Evolutionary conservation across 2,329 filamentous ascomycete species (phyloP).

Genomic region (Coniochaeta ligniaria): DNA sequence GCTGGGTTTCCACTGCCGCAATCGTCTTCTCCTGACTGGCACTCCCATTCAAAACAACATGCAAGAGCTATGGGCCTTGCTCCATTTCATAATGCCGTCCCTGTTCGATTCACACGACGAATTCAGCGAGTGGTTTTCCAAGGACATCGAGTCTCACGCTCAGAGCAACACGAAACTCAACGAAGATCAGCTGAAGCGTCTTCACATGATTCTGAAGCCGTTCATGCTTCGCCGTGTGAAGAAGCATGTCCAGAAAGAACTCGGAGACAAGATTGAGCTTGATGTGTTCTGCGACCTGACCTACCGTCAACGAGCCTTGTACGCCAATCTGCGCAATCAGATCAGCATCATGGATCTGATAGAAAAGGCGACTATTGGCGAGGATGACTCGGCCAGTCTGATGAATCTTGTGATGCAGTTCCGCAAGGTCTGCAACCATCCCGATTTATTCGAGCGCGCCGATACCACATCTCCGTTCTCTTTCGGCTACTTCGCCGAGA

Average conservation of each 20-base stretch:
- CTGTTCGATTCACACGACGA: conserved; percentile 92
- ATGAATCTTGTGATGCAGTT: conserved; percentile 99
- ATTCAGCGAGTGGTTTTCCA: conserved; percentile 91
- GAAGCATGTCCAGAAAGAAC: conserved; percentile 98
- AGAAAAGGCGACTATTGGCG: conserved; percentile 89
- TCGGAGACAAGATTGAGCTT: conserved; percentile 96
- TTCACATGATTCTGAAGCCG: conserved; percentile 98
- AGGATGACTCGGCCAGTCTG: conserved; percentile 90
- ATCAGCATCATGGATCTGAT: conserved; percentile 99
- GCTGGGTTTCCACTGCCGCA: conserved; percentile 89
- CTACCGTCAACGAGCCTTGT: conserved; percentile 90
- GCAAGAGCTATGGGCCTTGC: conserved; percentile 94
- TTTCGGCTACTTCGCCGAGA: conserved; percentile 84
- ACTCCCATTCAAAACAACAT: conserved; percentile 99
- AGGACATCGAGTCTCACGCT: conserved; percentile 95
- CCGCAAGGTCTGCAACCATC: conserved; percentile 98
- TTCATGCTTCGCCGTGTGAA: conserved; percentile 99
- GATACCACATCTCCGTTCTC: conserved; percentile 84
- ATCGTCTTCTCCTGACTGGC: conserved; percentile 86
- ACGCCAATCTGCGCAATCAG: conserved; percentile 86
- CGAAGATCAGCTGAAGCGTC: conserved; percentile 89
- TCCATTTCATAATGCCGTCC: conserved; percentile 99
- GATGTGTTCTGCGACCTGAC: conserved; percentile 97
- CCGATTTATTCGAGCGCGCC: conserved; percentile 90
- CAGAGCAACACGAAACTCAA: conserved; percentile 99